phyloP scores from a whole-genome alignment of 768 basidiomycete species.

The Rhodotorula babjevae region DNA sequence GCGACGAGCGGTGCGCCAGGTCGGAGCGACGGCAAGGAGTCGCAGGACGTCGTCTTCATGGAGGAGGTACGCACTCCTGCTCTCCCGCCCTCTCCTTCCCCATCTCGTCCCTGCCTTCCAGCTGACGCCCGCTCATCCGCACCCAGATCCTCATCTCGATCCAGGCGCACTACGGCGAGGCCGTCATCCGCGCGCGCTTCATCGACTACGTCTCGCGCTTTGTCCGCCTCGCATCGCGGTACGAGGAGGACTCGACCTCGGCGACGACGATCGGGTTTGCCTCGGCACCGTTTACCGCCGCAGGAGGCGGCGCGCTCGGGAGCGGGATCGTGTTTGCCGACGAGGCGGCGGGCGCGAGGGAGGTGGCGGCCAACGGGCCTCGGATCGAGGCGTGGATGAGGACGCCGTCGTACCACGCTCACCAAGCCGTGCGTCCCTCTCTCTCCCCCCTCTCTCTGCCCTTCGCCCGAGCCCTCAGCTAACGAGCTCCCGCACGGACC shows the following conservation, averaged over 20 bases:
- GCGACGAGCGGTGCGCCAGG: slow-evolving; percentile 1
- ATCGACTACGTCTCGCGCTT: slow-evolving; percentile 84
- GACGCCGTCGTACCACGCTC: slow-evolving; percentile 73
- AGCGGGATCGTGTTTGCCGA: slow-evolving; percentile 76
- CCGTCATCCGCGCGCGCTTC: slow-evolving; percentile 78
- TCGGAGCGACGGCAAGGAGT: slow-evolving; percentile 53
- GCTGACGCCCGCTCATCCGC: background rate
- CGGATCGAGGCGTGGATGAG: slow-evolving; percentile 91
- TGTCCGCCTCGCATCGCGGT: slow-evolving; percentile 79
- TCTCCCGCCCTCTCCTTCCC: background rate
- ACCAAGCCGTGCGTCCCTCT: slow-evolving; percentile 57
- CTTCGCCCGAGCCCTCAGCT: background rate
- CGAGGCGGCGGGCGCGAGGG: slow-evolving; percentile 59
- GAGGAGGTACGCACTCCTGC: slow-evolving; percentile 77
- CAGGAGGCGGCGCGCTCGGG: slow-evolving; percentile 53
- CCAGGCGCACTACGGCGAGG: slow-evolving; percentile 85
- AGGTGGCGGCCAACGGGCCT: slow-evolving; percentile 68
- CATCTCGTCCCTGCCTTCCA: rapidly evolving
- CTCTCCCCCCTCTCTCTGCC: background rate
- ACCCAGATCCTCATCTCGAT: slow-evolving; percentile 75
- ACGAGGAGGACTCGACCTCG: slow-evolving; percentile 76
- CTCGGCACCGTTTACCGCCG: background rate
- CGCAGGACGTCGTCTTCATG: slow-evolving; percentile 77
- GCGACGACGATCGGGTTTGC: slow-evolving; percentile 71
- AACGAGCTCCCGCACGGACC: background rate